Evolutionary conservation across 2,329 filamentous ascomycete genomes (phyloP), one percentile per base, ranked within the genome.

Genomic region (Monilinia vaccinii-corymbosi): DNA sequence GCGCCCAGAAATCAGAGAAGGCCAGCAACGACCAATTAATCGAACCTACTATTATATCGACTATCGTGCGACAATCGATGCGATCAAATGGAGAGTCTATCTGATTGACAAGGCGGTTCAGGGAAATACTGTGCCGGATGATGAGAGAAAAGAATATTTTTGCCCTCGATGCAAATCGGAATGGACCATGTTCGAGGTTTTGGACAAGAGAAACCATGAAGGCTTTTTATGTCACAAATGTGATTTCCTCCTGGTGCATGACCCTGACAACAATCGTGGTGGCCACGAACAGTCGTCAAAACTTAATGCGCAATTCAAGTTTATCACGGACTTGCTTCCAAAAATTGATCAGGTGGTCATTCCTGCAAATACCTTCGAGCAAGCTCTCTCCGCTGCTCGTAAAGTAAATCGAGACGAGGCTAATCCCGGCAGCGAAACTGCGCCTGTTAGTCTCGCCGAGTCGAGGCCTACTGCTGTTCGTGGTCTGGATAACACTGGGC

Each of bases 11-110:
- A 77, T 88, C 59, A 86, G 87, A 66, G 88, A 92, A 70, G 90
- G 89, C 56, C 89, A 91, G 62, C 87, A 88, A 61, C 86, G 91
- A 56, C 88, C 90, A 6, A 86, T 88, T 66, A 91, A 88, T 71
- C 84, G 90, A 69, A 96, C 93, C 64, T 99, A 96, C 80, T 99
- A 96, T 77, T 99, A 90, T 75, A 93, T 99, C 72, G 92, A 97
- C 72, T 95, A 95, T 70, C 90, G 94, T 62, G 88, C 90, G 61
- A 91, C 93, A 40, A 91, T 99, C 70, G 94, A 99, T 75, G 91
- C 90, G 52, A 95, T 96, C 75, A 99, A 99, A 74, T 99, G 89
- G 82, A 87, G 90, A 64, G 85, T 96, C 56, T 92, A 93, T 71
- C 87, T 87, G 60, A 84, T 97, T 67, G 91, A 92, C 66, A 92